Conservation (phyloP, 2,329 filamentous ascomycete species). For the Talaromyces rugulosus region DNA sequence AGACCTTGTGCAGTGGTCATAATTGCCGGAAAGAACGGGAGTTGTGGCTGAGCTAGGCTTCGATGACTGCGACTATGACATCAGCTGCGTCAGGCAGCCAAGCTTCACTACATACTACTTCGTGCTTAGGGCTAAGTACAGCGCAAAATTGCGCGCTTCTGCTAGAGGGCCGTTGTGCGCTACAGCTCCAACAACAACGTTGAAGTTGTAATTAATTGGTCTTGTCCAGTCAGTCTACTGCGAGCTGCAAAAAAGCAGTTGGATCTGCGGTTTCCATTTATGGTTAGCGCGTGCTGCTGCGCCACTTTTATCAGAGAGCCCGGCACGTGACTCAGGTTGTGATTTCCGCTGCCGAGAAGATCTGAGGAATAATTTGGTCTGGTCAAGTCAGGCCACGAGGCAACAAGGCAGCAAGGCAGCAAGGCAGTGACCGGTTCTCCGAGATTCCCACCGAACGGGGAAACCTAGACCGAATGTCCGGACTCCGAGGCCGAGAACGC, state of each 20-base stretch:
- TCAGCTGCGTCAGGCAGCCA: background rate
- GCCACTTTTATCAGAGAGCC: background rate
- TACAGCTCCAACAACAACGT: background rate
- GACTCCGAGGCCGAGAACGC: background rate
- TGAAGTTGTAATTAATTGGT: background rate
- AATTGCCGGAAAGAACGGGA: constrained; percentile 1
- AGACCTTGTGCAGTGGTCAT: background rate
- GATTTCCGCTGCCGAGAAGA: too few species aligned
- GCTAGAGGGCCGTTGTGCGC: background rate
- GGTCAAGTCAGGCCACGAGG: too few species aligned
- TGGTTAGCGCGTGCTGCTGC: background rate
- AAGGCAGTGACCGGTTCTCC: background rate
- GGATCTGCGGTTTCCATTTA: background rate
- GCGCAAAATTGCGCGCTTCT: background rate
- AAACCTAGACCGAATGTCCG: background rate
- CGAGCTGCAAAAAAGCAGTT: background rate
- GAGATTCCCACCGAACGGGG: background rate
- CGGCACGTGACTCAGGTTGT: background rate
- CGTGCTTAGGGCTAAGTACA: background rate
- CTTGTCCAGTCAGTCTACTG: background rate
- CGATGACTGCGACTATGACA: constrained; percentile 6
- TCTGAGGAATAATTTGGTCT: too few species aligned
- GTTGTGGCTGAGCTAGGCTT: constrained; percentile 9
- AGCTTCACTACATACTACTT: background rate
- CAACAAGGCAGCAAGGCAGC: background rate